Conservation (phyloP, 2,329 filamentous ascomycete species). For the Diaporthe longicolla region DNA sequence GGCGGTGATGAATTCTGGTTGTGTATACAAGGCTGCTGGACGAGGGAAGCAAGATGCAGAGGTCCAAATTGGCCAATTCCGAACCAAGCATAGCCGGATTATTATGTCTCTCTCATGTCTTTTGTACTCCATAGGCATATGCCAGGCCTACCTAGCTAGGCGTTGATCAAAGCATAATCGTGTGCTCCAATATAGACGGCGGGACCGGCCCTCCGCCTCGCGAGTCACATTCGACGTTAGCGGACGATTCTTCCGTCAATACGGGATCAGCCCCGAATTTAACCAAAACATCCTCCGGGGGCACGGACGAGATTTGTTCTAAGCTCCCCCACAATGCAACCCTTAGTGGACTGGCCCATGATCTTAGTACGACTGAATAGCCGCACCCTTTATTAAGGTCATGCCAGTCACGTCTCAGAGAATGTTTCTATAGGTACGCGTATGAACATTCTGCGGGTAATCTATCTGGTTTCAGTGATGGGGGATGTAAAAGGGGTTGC, state of each 20-base stretch:
- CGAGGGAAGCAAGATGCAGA: neutral
- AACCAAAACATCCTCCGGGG: conserved; percentile 18
- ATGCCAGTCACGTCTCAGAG: neutral
- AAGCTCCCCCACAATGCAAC: conserved; percentile 8
- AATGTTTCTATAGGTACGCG: conserved; percentile 15
- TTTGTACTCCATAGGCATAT: conserved; percentile 15
- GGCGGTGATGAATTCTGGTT: neutral
- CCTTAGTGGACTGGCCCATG: neutral
- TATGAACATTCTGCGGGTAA: conserved; percentile 2
- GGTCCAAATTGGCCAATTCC: too few relatives aligned
- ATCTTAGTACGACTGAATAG: neutral
- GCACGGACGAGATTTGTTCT: conserved; percentile 20
- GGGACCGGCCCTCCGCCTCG: conserved; percentile 15
- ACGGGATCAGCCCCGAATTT: conserved; percentile 21
- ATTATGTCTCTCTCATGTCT: conserved; percentile 4
- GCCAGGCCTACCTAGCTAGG: neutral
- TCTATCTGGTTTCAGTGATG: neutral
- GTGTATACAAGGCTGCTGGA: neutral
- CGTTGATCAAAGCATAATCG: neutral
- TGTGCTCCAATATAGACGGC: neutral
- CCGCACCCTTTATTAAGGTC: neutral
- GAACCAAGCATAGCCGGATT: neutral
- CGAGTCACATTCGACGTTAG: conserved; percentile 10
- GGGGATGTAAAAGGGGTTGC: neutral
- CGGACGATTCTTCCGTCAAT: conserved; percentile 18